Evolutionary conservation across 2,329 filamentous ascomycete species (phyloP), one percentile per base, ranked within the genome.

Genomic region (Dactylellina cionopaga): DNA sequence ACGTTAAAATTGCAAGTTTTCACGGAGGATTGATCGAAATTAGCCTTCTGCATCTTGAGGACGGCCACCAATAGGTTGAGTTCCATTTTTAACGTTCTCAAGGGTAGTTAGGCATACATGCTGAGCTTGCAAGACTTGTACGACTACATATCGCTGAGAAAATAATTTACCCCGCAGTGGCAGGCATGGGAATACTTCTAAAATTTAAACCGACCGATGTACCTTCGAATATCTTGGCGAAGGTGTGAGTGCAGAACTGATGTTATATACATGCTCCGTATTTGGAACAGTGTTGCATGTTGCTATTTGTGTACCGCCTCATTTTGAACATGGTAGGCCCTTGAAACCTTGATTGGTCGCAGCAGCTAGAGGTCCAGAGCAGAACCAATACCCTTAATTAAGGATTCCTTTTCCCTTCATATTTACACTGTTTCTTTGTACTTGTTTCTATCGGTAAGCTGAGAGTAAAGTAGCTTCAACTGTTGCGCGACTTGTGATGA

Each of bases 141-240:
- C 17, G 55, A 25, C 9, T 13, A 60, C 13, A 43, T 47, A 33
- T 47, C 41, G 31, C 7, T n/a, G n/a, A 41, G 37, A 59, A 49
- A 64, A 35, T 27, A 25, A 56, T n/a, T 41, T 66, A 58, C 62
- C 62, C 62, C 62, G 51, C 41, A 55, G 43, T 66, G 17, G 41
- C 37, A 58, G 33, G 24, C 49, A 24, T 66, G n/a, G n/a, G n/a
- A n/a, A n/a, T n/a, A n/a, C 51, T 47, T 39, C 22, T 24, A 33
- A 35, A 24, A 27, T 33, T 47, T 13, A n/a, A n/a, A 10, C 9
- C 7, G 9, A 47, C 5, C 37, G 5, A 9, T 9, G 37, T 24
- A 47, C 19, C 22, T 25, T n/a, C n/a, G n/a, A n/a, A n/a, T n/a
- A n/a, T n/a, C n/a, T n/a, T n/a, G n/a, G n/a, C n/a, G n/a, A n/a